Base-by-base conservation (phyloP, 257 asterid genomes). In the Solanum etuberosum region DNA sequence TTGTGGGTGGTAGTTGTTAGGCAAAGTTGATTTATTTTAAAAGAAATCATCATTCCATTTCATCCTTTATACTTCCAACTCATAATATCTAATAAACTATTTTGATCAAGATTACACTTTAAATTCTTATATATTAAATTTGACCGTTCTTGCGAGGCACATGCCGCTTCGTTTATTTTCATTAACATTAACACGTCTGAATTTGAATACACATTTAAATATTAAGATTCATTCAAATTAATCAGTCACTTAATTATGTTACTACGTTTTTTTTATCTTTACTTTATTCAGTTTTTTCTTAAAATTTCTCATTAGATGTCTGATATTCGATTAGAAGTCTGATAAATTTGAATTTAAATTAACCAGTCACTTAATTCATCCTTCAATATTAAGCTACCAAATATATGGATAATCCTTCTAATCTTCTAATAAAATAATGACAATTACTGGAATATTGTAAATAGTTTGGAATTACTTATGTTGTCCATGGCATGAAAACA, bases 1-100 rank as follows among this genome's bases (percentile, higher is more conserved):
- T 70, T 71, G 34, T 38, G 35, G 31, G 67, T 40, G 86, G 27
- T 35, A 73, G 71, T 85, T 86, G 93, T 90, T 91, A 92, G 93
- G 90, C 83, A 88, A 87, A 84, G 86, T 74, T 29, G 89, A 86
- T 86, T 85, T 86, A 61, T 90, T 81, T 88, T 37, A 63, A 35
- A 42, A 83, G 43, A 40, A 73, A 16, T 86, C 86, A 61, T 83
- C 87, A 83, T 86, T 86, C 59, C 72, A 10, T 61, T 48, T 86
- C 86, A 86, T 83, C 89, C 89, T 76, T 37, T 74, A 46, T 31
- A 32, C 46, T 34, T 73, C 77, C 86, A 83, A 86, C 87, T 76
- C 89, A 88, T 87, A 81, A 43, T 46, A 87, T 83, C 87, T 73
- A 82, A 61, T 25, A 48, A 40, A 85, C 31, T 48, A 48, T 86